Percentiles rank a stretch among this genome's conserved stretches.
These are phyloP conservation scores for Malus sieversii DNA, from an alignment of 306 rosid genomes.

Conservation along the genomic window DNA sequence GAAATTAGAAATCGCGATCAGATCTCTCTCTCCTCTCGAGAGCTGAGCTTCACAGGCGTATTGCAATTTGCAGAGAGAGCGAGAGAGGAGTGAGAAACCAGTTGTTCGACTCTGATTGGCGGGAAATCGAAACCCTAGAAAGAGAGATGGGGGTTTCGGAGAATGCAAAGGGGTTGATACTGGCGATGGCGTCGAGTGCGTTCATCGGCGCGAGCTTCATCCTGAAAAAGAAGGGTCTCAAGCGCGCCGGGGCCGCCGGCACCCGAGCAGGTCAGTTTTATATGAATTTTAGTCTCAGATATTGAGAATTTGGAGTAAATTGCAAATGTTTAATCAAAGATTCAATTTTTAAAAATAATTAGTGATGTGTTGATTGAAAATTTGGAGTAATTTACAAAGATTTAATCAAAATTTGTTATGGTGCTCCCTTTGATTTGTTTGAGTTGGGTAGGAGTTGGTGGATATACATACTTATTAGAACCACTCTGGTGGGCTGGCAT, in stretches of 20 bases:
- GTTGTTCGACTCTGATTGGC: background rate
- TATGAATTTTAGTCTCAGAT: background rate
- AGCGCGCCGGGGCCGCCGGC: slow-evolving; percentile 68
- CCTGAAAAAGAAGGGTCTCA: slow-evolving; percentile 93
- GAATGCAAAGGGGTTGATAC: slow-evolving; percentile 58
- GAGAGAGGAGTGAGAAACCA: background rate
- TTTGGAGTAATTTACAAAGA: too few relatives aligned
- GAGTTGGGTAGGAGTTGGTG: slow-evolving; percentile 65
- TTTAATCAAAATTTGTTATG: background rate
- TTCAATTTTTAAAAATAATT: background rate
- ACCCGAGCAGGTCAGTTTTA: slow-evolving; percentile 60
- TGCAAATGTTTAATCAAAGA: background rate
- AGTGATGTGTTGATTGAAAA: too few relatives aligned
- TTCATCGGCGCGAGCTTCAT: slow-evolving; percentile 88
- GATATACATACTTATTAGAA: slow-evolving; percentile 76
- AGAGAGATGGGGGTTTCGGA: slow-evolving; percentile 54
- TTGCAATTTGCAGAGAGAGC: background rate
- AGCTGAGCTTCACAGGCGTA: background rate
- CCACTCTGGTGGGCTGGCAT: slow-evolving; percentile 99
- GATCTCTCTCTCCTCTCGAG: background rate
- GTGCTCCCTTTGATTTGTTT: background rate
- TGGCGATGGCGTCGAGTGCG: slow-evolving; percentile 74
- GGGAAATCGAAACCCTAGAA: background rate
- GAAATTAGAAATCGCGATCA: background rate
- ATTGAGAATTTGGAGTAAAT: background rate